Evolutionary conservation across 139 green algal species (phyloP), one percentile per base, ranked within the genome.

Genomic region (Mesotaenium endlicherianum): DNA sequence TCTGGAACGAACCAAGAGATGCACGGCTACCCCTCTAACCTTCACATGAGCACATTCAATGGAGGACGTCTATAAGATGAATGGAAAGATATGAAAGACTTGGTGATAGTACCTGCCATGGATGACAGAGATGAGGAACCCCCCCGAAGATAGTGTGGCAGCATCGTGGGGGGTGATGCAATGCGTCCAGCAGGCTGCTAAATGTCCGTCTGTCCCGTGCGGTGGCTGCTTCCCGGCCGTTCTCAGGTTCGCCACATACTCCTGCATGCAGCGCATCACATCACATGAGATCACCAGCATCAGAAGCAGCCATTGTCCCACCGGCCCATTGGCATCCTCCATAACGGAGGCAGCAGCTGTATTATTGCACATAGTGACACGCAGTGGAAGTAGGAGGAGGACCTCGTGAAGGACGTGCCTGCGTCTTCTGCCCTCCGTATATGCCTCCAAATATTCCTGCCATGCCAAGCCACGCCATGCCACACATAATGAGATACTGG

Each of bases 21-120:
- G n/a, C n/a, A n/a, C n/a, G n/a, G n/a, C n/a, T n/a, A n/a, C n/a
- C n/a, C n/a, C n/a, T n/a, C n/a, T n/a, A n/a, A n/a, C n/a, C n/a
- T n/a, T n/a, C n/a, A n/a, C n/a, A n/a, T n/a, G n/a, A n/a, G n/a
- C n/a, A n/a, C n/a, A n/a, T n/a, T n/a, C n/a, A n/a, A n/a, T n/a
- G n/a, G n/a, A n/a, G n/a, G n/a, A n/a, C n/a, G n/a, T n/a, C n/a
- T n/a, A n/a, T n/a, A n/a, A n/a, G n/a, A n/a, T n/a, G n/a, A n/a
- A n/a, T n/a, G n/a, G n/a, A n/a, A n/a, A n/a, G n/a, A n/a, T n/a
- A n/a, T n/a, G n/a, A n/a, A n/a, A n/a, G n/a, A n/a, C n/a, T n/a
- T n/a, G n/a, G n/a, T n/a, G n/a, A 79, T 79, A 31, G 5, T 8
- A 67, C 70, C 70, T 79, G 47, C 75, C 75, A 78, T 82, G 75